phyloP scores from a whole-genome alignment of 2,329 filamentous ascomycete species.

The Fusarium fujikuroi region DNA sequence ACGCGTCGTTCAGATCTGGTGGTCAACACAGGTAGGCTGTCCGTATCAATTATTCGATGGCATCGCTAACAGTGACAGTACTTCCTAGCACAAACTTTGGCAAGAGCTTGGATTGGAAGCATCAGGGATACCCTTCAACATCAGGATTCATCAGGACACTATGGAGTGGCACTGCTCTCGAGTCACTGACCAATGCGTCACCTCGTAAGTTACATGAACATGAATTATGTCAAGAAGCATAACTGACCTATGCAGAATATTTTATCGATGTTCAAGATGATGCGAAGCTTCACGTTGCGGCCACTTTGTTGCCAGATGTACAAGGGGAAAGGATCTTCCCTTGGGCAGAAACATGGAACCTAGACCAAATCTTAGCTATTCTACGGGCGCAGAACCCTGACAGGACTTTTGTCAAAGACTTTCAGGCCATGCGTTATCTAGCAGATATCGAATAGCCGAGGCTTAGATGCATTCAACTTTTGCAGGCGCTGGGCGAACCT shows the following conservation, averaged over 20 bases:
- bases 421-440: background rate
- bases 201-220: background rate
- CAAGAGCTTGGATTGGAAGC: slow-evolving; percentile 19
- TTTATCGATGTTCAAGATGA: slow-evolving; percentile 59
- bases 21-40: slow-evolving; percentile 25
- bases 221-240: fast-evolving
- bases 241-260: slow-evolving; percentile 47
- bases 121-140: slow-evolving; percentile 36
- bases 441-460: background rate
- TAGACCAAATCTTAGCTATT: slow-evolving; percentile 52
- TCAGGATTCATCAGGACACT: slow-evolving; percentile 23
- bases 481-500: background rate
- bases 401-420: slow-evolving; percentile 28
- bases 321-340: slow-evolving; percentile 63
- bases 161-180: slow-evolving; percentile 20
- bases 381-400: slow-evolving; percentile 33
- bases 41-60: fast-evolving
- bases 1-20: slow-evolving; percentile 38
- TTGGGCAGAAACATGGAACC: slow-evolving; percentile 59
- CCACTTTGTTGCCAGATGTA: slow-evolving; percentile 57
- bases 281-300: slow-evolving; percentile 63
- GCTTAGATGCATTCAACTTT: background rate
- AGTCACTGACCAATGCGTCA: background rate
- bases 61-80: slow-evolving; percentile 2
- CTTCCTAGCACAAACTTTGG: slow-evolving; percentile 43